These are phyloP conservation scores for Naganishia sp. DNA, from an alignment of 1,284 basidiomycete species.

Conservation along the genomic window DNA sequence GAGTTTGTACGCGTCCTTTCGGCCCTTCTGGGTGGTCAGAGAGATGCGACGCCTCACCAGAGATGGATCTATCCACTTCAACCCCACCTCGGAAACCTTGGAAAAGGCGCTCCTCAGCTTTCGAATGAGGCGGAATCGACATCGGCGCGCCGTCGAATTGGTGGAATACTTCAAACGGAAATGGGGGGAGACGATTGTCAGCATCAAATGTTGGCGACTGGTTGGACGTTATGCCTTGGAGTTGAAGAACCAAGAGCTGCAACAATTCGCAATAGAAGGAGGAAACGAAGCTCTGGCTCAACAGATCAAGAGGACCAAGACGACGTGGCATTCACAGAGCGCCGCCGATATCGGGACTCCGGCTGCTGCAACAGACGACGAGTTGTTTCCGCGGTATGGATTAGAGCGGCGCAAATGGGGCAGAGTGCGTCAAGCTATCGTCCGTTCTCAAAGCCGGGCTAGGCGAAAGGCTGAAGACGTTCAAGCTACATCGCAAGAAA, in stretches of 20 bases:
- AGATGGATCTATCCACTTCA: neutral
- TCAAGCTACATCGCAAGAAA: neutral
- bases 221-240: conserved; percentile 27
- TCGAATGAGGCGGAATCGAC: conserved; percentile 5
- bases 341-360: neutral
- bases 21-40: conserved; percentile 13
- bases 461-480: neutral
- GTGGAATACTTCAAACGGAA: conserved; percentile 6
- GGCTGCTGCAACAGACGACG: neutral
- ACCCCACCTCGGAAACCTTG: conserved; percentile 18
- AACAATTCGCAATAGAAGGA: conserved; percentile 6
- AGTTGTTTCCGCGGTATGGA: conserved; percentile 11
- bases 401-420: conserved; percentile 18
- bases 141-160: conserved; percentile 2
- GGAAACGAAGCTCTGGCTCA: conserved; percentile 7
- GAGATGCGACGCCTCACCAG: neutral
- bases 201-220: conserved; percentile 27
- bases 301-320: neutral
- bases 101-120: conserved; percentile 19
- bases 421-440: conserved; percentile 10
- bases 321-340: too few relatives aligned
- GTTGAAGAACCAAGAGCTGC: neutral
- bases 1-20: conserved; percentile 9
- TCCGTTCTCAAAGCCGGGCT: neutral
- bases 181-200: conserved; percentile 22